Evolutionary conservation across 805 yeast genomes (phyloP).

Genomic region (Zygoascus ofunaensis): DNA sequence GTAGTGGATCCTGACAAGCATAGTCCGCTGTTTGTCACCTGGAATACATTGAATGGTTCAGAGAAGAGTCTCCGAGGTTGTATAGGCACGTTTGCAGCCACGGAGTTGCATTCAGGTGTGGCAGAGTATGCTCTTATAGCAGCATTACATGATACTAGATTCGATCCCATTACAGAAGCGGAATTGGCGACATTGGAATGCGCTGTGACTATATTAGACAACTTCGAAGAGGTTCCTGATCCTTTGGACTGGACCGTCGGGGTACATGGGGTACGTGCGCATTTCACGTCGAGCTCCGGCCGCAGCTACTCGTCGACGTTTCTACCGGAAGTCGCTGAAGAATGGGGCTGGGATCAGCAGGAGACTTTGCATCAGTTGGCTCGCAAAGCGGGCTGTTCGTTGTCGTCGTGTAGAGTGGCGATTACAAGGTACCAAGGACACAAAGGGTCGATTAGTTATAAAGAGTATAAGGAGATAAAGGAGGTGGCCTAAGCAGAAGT

Average conservation of each 20-base stretch:
- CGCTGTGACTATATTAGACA: constrained; percentile 55
- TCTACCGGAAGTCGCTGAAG: constrained; percentile 81
- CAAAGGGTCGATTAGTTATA: constrained; percentile 36
- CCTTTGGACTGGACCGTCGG: constrained; percentile 76
- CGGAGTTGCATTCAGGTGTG: constrained; percentile 50
- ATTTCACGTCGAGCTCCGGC: constrained; percentile 35
- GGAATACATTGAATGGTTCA: constrained; percentile 39
- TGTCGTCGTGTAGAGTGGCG: constrained; percentile 31
- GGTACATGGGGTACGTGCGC: constrained; percentile 64
- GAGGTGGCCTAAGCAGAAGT: too few relatives aligned
- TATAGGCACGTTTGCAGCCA: constrained; percentile 73
- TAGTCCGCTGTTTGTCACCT: constrained; percentile 77
- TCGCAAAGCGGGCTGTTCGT: constrained; percentile 45
- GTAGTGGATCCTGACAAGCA: constrained; percentile 11
- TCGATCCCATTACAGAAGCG: constrained; percentile 45
- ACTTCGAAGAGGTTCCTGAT: constrained; percentile 45
- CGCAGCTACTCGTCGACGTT: constrained; percentile 61
- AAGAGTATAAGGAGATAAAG: constrained; percentile 29
- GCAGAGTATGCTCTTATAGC: constrained; percentile 52
- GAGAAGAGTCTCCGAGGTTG: constrained; percentile 65
- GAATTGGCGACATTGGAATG: constrained; percentile 51
- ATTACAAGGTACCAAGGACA: constrained; percentile 50
- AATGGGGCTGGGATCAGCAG: constrained; percentile 70
- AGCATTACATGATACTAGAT: constrained; percentile 73
- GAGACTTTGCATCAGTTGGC: constrained; percentile 67